Conservation (phyloP, 1,284 basidiomycete genomes). For the Irpex lacteus region DNA sequence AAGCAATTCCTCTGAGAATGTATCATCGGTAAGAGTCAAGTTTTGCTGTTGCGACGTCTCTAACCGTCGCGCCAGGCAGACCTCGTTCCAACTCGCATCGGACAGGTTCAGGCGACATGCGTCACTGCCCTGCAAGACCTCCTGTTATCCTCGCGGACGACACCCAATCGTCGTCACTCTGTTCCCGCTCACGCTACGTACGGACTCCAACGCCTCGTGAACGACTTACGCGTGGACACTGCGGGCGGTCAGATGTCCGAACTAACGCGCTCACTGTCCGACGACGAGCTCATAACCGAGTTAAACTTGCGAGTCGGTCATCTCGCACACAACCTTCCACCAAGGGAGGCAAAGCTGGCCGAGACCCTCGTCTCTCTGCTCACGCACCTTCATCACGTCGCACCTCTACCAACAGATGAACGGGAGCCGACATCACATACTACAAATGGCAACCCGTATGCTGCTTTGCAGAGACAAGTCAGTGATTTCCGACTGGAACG, state of each 20-base stretch:
- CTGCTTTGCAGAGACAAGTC: conserved; percentile 63
- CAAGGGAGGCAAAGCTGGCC: conserved; percentile 56
- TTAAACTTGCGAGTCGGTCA: conserved; percentile 51
- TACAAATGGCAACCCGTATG: conserved; percentile 43
- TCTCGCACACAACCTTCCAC: conserved; percentile 38
- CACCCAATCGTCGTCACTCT: conserved; percentile 64
- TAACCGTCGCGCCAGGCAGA: conserved; percentile 41
- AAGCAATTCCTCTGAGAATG: not conserved
- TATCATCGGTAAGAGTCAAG: not conserved
- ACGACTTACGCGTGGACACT: conserved; percentile 55
- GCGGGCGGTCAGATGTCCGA: conserved; percentile 44
- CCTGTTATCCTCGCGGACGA: conserved; percentile 63
- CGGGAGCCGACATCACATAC: conserved; percentile 26
- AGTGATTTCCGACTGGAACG: conserved; percentile 63
- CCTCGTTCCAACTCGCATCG: conserved; percentile 60
- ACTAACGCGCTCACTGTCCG: conserved; percentile 36
- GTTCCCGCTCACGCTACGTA: conserved; percentile 44
- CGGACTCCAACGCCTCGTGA: conserved; percentile 57
- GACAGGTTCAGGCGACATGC: conserved; percentile 68
- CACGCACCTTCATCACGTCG: conserved; percentile 47
- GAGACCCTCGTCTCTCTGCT: conserved; percentile 65
- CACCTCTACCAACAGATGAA: conserved; percentile 21
- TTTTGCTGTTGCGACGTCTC: not conserved
- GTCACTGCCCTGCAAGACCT: conserved; percentile 70
- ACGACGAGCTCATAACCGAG: conserved; percentile 59